Percentiles rank a stretch among this genome's conserved stretches.
Evolutionary conservation across 1,284 basidiomycete genomes (phyloP).

Genomic region (Earliella scabrosa): DNA sequence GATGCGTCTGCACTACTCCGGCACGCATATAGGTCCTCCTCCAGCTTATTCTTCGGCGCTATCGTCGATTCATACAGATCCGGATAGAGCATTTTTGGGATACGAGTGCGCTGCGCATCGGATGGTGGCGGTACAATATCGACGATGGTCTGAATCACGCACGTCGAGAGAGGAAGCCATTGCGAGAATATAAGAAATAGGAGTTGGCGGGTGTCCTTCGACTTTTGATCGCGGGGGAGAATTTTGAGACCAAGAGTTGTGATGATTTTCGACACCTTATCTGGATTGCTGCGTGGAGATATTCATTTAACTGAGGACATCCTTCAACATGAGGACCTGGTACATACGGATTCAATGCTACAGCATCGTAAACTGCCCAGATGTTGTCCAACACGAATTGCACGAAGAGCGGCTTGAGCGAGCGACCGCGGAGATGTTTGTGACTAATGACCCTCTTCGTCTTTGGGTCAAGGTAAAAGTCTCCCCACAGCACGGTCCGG

Average conservation of each 20-base stretch:
- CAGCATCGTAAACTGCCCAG: conserved; percentile 95
- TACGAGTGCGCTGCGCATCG: conserved; percentile 80
- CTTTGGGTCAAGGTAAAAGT: conserved; percentile 97
- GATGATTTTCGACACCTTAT: conserved; percentile 92
- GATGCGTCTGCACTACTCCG: conserved; percentile 61
- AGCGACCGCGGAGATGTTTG: conserved; percentile 86
- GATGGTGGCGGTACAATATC: conserved; percentile 91
- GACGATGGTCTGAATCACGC: conserved; percentile 91
- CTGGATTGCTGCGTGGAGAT: conserved; percentile 68
- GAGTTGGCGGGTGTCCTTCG: conserved; percentile 88
- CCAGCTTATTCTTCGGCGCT: conserved; percentile 77
- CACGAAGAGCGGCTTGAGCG: conserved; percentile 96
- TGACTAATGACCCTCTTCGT: conserved; percentile 92
- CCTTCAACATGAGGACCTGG: conserved; percentile 14
- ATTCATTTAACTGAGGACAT: too few species aligned
- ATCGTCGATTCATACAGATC: conserved; percentile 62
- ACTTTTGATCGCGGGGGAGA: conserved; percentile 86
- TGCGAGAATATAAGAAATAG: conserved; percentile 91
- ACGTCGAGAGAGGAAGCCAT: conserved; percentile 95
- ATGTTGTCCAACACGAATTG: conserved; percentile 98
- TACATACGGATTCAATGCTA: conserved; percentile 85
- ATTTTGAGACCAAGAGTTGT: conserved; percentile 85
- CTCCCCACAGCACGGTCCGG: conserved; percentile 93
- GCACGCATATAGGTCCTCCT: conserved; percentile 82
- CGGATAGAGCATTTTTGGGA: conserved; percentile 95